Evolutionary conservation across 805 yeast genomes (phyloP).

Genomic region (Ogataea populi-albae): DNA sequence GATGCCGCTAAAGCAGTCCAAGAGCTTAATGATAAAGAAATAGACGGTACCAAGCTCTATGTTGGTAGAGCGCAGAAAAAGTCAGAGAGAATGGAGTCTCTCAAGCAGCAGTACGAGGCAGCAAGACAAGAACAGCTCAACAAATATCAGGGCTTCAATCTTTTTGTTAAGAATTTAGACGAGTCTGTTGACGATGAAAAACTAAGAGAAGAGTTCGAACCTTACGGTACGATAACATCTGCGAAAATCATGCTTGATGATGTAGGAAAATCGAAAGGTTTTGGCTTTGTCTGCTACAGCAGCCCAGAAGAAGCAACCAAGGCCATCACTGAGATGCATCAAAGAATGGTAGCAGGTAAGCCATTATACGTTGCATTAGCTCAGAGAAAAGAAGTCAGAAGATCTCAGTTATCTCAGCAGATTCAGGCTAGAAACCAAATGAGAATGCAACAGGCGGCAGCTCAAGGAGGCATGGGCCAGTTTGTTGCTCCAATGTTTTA

Average conservation of each 20-base stretch:
- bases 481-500: conserved; percentile 85
- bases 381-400: conserved; percentile 97
- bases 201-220: conserved; percentile 87
- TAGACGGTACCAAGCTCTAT: conserved; percentile 80
- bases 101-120: conserved; percentile 91
- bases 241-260: conserved; percentile 97
- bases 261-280: conserved; percentile 92
- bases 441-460: conserved; percentile 96
- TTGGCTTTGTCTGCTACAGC: conserved; percentile 97
- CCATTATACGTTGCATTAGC: conserved; percentile 98
- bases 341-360: conserved; percentile 90
- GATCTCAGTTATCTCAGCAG: conserved; percentile 95
- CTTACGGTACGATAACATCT: conserved; percentile 92
- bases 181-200: conserved; percentile 89
- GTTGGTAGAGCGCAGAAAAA: conserved; percentile 99
- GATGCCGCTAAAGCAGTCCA: conserved; percentile 90
- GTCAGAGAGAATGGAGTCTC: conserved; percentile 94
- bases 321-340: conserved; percentile 98
- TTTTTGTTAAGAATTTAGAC: conserved; percentile 94
- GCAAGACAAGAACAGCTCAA: conserved; percentile 86
- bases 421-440: conserved; percentile 97
- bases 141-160: conserved; percentile 96
- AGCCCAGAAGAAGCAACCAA: conserved; percentile 98
- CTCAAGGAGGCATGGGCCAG: conserved; percentile 81
- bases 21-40: conserved; percentile 81